Conservation (phyloP, 2,329 filamentous ascomycete genomes). For the Cephalotrichum gorgonifer region DNA sequence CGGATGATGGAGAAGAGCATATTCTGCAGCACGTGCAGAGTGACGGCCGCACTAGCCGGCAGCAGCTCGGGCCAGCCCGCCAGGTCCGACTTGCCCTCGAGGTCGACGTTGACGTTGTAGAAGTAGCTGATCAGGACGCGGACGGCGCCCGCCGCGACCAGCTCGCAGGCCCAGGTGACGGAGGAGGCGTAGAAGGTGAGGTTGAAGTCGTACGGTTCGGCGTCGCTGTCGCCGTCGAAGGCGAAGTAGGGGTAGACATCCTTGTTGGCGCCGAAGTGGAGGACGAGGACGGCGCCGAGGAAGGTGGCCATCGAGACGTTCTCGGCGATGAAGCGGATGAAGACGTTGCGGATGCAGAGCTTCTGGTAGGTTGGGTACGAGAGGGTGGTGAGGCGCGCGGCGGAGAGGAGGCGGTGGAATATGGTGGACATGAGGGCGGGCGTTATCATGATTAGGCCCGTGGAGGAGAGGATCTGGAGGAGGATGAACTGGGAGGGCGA, state of each 20-base stretch:
- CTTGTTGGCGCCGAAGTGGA: slow-evolving; percentile 58
- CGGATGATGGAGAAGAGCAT: slow-evolving; percentile 63
- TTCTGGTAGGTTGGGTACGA: slow-evolving; percentile 56
- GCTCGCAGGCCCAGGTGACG: slow-evolving; percentile 58
- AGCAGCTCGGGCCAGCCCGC: slow-evolving; percentile 57
- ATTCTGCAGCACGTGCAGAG: slow-evolving; percentile 60
- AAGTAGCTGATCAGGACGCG: slow-evolving; percentile 45
- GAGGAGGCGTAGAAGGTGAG: slow-evolving; percentile 53
- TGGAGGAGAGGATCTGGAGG: slow-evolving; percentile 54
- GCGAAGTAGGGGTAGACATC: slow-evolving; percentile 61
- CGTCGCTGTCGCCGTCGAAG: slow-evolving; percentile 42
- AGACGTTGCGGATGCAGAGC: slow-evolving; percentile 55
- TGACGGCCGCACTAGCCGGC: slow-evolving; percentile 54
- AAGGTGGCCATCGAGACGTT: slow-evolving; percentile 61
- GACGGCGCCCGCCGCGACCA: slow-evolving; percentile 50
- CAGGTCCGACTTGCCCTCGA: slow-evolving; percentile 55
- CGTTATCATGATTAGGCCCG: slow-evolving; percentile 51
- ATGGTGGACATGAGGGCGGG: slow-evolving; percentile 52
- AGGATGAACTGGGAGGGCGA: slow-evolving; percentile 55
- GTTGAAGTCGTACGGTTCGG: slow-evolving; percentile 47
- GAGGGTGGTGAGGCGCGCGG: slow-evolving; percentile 46
- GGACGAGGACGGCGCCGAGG: slow-evolving; percentile 52
- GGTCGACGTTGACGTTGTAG: slow-evolving; percentile 51
- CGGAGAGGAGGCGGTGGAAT: slow-evolving; percentile 43
- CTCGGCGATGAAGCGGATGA: slow-evolving; percentile 56